Evolutionary conservation across 352 stramenopile genomes (phyloP).

Genomic region (Blastocystis sp.): DNA sequence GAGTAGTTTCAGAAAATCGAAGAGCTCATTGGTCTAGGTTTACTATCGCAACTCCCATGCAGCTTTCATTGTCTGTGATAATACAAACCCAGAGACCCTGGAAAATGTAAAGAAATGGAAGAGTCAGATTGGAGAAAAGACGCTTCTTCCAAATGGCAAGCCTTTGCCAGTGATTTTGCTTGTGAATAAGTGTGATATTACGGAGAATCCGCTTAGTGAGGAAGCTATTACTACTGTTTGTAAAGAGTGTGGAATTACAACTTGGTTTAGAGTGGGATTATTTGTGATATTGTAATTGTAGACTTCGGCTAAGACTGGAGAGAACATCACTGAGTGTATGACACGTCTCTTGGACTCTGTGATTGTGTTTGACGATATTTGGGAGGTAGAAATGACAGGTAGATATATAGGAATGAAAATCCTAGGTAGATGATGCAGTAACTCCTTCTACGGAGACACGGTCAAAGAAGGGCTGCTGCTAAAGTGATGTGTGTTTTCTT

Average conservation of each 20-base stretch:
- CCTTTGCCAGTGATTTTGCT: constrained; percentile 80
- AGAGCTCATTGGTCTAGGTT: constrained; percentile 66
- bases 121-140: constrained; percentile 83
- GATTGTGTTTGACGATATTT: constrained; percentile 15
- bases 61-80: constrained; percentile 83
- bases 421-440: constrained; percentile 18
- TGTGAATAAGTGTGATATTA: constrained; percentile 84
- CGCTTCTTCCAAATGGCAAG: constrained; percentile 81
- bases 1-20: constrained; percentile 64
- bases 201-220: constrained; percentile 62
- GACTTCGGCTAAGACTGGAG: constrained; percentile 24
- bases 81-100: constrained; percentile 80
- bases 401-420: not conserved
- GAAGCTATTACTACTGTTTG: not conserved
- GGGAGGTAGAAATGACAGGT: not conserved
- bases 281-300: not conserved
- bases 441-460: not conserved
- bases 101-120: constrained; percentile 82
- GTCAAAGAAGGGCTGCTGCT: constrained; percentile 38
- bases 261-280: constrained; percentile 12
- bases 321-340: constrained; percentile 29
- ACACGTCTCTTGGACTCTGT: constrained; percentile 8
- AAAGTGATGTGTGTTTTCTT: not conserved
- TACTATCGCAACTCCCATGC: constrained; percentile 85
- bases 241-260: constrained; percentile 22